Percentiles rank a stretch among this genome's conserved stretches.
These are phyloP conservation scores for Monosporozyma servazzii DNA, from an alignment of 805 yeast species.

Conservation along the genomic window DNA sequence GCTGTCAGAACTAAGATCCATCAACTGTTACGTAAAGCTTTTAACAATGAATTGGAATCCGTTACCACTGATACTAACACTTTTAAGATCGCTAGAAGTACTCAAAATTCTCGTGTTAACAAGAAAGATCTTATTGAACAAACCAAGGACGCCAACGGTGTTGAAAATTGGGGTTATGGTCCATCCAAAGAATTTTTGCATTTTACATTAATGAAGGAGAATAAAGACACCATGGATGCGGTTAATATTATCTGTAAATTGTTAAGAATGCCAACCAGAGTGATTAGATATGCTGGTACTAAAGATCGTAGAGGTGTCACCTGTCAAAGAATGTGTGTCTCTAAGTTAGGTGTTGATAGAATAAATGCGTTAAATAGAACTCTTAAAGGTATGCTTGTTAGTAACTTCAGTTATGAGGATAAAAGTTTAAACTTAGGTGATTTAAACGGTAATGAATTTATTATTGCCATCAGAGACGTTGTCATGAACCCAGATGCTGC, in stretches of 20 bases:
- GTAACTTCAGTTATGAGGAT: slow-evolving; percentile 65
- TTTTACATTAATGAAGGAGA: slow-evolving; percentile 81
- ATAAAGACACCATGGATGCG: slow-evolving; percentile 95
- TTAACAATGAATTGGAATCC: slow-evolving; percentile 67
- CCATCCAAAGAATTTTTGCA: slow-evolving; percentile 59
- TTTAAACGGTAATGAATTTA: slow-evolving; percentile 79
- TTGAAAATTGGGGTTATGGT: slow-evolving; percentile 66
- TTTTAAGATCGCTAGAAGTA: slow-evolving; percentile 52
- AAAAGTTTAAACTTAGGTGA: slow-evolving; percentile 67
- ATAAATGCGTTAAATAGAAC: slow-evolving; percentile 68
- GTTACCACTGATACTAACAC: slow-evolving; percentile 61
- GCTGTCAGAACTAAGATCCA: slow-evolving; percentile 70
- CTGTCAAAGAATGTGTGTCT: slow-evolving; percentile 68
- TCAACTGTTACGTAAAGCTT: slow-evolving; percentile 62
- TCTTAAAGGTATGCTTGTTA: slow-evolving; percentile 67
- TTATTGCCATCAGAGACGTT: slow-evolving; percentile 75
- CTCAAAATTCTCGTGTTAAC: slow-evolving; percentile 32
- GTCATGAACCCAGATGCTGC: slow-evolving; percentile 28
- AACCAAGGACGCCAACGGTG: slow-evolving; percentile 38
- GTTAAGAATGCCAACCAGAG: slow-evolving; percentile 62
- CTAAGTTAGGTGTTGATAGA: slow-evolving; percentile 62
- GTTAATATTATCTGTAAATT: slow-evolving; percentile 65
- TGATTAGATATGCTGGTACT: slow-evolving; percentile 83
- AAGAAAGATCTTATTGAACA: slow-evolving; percentile 32
- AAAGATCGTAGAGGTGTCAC: slow-evolving; percentile 96